Evolutionary conservation across 2,329 filamentous ascomycete species (phyloP), one percentile per base, ranked within the genome.

Genomic region (Botrytis porri): DNA sequence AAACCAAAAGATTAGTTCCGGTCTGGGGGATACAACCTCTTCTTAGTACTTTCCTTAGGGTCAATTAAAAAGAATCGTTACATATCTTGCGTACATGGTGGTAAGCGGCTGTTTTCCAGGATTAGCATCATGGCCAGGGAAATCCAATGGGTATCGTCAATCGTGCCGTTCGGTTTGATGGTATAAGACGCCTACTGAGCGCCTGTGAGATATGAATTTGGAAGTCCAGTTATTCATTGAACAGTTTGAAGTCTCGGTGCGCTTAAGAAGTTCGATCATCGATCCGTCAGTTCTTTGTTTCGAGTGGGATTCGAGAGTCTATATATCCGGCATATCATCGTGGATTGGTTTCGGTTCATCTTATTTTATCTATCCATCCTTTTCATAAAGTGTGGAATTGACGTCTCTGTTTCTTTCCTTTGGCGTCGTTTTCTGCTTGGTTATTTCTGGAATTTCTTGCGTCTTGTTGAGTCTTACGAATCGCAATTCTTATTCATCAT

Each of bases 51-150:
- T 57, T 67, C 37, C 35, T 37, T 51, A 41, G 45, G 51, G n/a
- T 67, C 29, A 39, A 57, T 32, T n/a, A 25, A 67, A 67, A 39
- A 32, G n/a, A 35, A 29, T 41, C 22, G 25, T 57, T 67, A 41
- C 48, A 67, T 29, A 10, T 39, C n/a, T 57, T 37, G 6, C 32
- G 60, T 37, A 71, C 39, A 63, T 59, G 51, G 51, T 69, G 37
- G 70, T 45, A 72, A 67, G 71, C 64, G 64, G 64, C 71, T 72
- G 71, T 69, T 43, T 59, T 72, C 71, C 71, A 69, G 64, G 64
- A 69, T 72, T 72, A 72, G 71, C 18, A 72, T 51, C 71, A 72
- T 48, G 18, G n/a, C 10, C 45, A 48, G 25, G 37, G 64, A 32
- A 48, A 65, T 65, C 39, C 12, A 41, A 69, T 32, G 62, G 43